These are phyloP conservation scores for Floccularia luteovirens DNA, from an alignment of 768 basidiomycete species.

Conservation along the genomic window DNA sequence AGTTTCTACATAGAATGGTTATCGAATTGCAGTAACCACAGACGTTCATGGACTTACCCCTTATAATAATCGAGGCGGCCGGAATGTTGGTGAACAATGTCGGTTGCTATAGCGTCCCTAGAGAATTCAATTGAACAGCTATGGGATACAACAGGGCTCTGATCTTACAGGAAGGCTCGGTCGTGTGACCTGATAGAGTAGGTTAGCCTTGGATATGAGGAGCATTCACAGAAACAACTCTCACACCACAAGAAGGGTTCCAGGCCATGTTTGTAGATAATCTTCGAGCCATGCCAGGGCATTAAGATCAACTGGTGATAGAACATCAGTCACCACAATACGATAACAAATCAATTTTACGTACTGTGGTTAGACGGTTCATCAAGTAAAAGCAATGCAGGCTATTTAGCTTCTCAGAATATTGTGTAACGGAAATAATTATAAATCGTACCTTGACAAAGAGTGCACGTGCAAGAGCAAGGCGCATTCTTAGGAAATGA, in stretches of 20 bases:
- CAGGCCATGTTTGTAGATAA: slow-evolving; percentile 91
- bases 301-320: slow-evolving; percentile 71
- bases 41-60: slow-evolving; percentile 43
- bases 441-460: slow-evolving; percentile 73
- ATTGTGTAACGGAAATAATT: background rate
- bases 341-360: slow-evolving; percentile 17
- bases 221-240: slow-evolving; percentile 15
- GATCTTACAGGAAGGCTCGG: slow-evolving; percentile 83
- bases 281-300: slow-evolving; percentile 97
- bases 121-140: slow-evolving; percentile 1
- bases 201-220: slow-evolving; percentile 4
- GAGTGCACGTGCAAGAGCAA: slow-evolving; percentile 89
- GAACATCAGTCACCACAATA: background rate
- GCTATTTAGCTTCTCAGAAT: slow-evolving; percentile 26
- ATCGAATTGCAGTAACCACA: slow-evolving; percentile 1
- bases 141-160: background rate
- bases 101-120: slow-evolving; percentile 93
- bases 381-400: slow-evolving; percentile 73
- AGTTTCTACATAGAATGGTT: slow-evolving; percentile 53
- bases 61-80: slow-evolving; percentile 95
- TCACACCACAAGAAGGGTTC: slow-evolving; percentile 88
- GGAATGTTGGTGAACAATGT: slow-evolving; percentile 96
- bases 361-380: slow-evolving; percentile 96
- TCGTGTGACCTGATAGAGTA: slow-evolving; percentile 74
- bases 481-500: slow-evolving; percentile 65